Conservation (phyloP, 1,139 yeast species). For the Maudiozyma humilis region DNA sequence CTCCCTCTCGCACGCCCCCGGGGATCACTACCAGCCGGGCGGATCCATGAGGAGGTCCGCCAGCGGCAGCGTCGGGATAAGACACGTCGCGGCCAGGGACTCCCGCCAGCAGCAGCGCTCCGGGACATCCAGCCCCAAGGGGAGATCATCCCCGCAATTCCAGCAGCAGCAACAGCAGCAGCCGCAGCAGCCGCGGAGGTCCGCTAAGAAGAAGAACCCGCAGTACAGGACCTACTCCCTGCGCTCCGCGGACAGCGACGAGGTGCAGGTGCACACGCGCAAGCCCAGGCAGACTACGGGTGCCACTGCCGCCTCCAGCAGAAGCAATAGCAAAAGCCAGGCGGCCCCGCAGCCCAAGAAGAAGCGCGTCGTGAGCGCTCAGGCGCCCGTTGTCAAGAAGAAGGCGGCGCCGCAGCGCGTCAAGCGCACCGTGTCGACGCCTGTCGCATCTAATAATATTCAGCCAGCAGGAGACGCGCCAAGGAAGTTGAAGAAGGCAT, state of each 20-base stretch:
- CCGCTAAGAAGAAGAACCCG: background rate
- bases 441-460: background rate
- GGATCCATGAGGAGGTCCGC: background rate
- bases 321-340: background rate
- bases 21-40: background rate
- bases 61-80: background rate
- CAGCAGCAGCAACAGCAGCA: background rate
- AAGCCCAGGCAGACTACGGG: background rate
- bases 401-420: background rate
- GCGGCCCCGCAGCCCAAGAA: background rate
- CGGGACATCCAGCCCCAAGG: background rate
- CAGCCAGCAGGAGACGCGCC: background rate
- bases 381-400: background rate
- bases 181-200: background rate
- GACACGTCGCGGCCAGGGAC: background rate
- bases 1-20: background rate
- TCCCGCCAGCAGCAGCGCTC: background rate
- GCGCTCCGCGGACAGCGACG: slow-evolving; percentile 9
- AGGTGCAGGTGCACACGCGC: background rate
- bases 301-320: background rate
- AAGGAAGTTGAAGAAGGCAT: background rate
- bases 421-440: background rate
- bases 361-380: background rate
- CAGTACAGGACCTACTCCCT: slow-evolving; percentile 12
- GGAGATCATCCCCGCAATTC: background rate